Evolutionary conservation across 495 filamentous ascomycete genomes (phyloP).

Genomic region (Penicillium paradoxum): DNA sequence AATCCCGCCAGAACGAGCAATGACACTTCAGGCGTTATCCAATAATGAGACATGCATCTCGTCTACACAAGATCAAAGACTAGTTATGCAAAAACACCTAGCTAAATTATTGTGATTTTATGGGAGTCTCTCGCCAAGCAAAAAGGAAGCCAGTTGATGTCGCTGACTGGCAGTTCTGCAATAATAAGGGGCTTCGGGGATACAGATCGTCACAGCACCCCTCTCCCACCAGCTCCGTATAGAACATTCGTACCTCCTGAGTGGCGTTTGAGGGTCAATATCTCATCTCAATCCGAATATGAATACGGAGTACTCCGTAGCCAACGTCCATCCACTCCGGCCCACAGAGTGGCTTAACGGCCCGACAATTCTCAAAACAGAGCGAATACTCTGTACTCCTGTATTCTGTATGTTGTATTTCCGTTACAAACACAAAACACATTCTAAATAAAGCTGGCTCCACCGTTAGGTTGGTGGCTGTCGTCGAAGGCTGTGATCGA

Average conservation of each 20-base stretch:
- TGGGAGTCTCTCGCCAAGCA: background rate
- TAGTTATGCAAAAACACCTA: no score
- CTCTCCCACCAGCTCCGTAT: background rate
- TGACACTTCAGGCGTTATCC: background rate
- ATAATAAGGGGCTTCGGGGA: background rate
- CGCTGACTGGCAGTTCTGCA: background rate
- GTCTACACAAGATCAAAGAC: background rate
- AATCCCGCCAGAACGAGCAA: background rate
- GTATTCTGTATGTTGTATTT: background rate
- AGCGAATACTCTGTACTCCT: background rate
- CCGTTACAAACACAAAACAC: no score
- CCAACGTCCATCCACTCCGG: background rate
- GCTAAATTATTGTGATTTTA: no score
- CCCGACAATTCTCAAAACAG: background rate
- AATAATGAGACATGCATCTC: background rate
- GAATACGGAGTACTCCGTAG: no score
- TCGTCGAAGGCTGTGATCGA: constrained; percentile 8
- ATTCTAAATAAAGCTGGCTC: background rate
- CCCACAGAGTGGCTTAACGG: background rate
- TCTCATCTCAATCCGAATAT: background rate
- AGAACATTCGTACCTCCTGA: background rate
- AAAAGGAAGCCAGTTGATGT: background rate
- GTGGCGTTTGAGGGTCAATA: background rate
- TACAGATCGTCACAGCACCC: background rate
- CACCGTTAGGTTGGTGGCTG: constrained; percentile 12